phyloP scores from a whole-genome alignment of 768 basidiomycete genomes.

The Ramaria sp. region DNA sequence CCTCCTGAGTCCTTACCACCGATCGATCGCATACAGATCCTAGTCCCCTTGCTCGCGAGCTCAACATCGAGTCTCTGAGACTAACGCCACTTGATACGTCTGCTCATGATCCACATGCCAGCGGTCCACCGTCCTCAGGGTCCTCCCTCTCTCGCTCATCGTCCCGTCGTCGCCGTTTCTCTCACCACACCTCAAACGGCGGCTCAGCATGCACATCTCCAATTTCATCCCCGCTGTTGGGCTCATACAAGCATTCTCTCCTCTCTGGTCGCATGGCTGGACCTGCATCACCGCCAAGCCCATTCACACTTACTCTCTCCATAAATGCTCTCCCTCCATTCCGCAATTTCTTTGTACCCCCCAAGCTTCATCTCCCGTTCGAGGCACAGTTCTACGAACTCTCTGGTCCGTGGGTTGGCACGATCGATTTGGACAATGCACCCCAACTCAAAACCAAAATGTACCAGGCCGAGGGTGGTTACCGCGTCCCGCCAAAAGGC shows the following conservation, averaged over 20 bases:
- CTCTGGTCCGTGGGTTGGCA: conserved; percentile 21
- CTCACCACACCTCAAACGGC: not conserved
- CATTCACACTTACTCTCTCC: conserved; percentile 6
- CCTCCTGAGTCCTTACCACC: not conserved
- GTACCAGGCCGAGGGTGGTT: conserved; percentile 17
- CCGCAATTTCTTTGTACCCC: conserved; percentile 12
- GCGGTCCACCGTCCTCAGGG: not conserved
- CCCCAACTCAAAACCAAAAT: conserved; percentile 5
- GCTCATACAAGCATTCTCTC: conserved; percentile 20
- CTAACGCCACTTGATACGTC: conserved; percentile 2
- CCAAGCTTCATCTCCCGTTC: conserved; percentile 13
- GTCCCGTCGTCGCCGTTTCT: conserved; percentile 1
- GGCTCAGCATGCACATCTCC: conserved; percentile 3
- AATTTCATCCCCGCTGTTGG: conserved; percentile 13
- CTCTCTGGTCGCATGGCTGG: conserved; percentile 18
- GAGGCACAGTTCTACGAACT: conserved; percentile 14
- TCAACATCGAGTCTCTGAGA: conserved; percentile 7
- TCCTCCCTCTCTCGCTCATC: conserved; percentile 5
- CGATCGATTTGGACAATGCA: conserved; percentile 19
- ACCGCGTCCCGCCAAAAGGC: conserved; percentile 17
- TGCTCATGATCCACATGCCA: not conserved
- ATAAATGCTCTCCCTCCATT: conserved; percentile 16
- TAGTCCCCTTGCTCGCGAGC: conserved; percentile 6
- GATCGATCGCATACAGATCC: not conserved
- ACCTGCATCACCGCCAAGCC: conserved; percentile 10